phyloP scores from a whole-genome alignment of 495 filamentous ascomycete species.

The Evansstolkia leycettana region DNA sequence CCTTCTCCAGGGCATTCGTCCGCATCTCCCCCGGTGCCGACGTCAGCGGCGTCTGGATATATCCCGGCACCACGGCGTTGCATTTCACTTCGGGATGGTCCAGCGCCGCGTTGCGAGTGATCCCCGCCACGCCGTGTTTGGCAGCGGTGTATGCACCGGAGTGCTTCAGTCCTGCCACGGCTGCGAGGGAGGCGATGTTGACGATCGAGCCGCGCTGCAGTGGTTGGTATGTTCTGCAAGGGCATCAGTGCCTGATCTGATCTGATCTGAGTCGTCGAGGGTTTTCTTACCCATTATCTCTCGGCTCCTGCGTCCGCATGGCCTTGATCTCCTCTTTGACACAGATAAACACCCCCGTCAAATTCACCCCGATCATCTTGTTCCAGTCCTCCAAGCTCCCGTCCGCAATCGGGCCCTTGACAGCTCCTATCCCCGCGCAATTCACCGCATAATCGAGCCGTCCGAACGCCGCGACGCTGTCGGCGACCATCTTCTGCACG shows the following conservation, averaged over 20 bases:
- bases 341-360: too few species aligned
- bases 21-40: slow-evolving; percentile 22
- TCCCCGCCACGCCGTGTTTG: neutral
- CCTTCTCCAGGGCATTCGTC: slow-evolving; percentile 14
- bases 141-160: neutral
- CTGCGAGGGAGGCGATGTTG: slow-evolving; percentile 38
- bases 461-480: slow-evolving; percentile 19
- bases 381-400: slow-evolving; percentile 29
- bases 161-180: too few species aligned
- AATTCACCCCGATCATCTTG: slow-evolving; percentile 38
- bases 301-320: slow-evolving; percentile 4
- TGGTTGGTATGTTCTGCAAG: too few species aligned
- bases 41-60: slow-evolving; percentile 38
- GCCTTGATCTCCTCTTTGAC: slow-evolving; percentile 10
- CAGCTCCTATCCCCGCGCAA: slow-evolving; percentile 33
- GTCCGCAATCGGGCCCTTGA: slow-evolving; percentile 23
- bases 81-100: slow-evolving; percentile 31
- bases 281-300: neutral
- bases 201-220: slow-evolving; percentile 38
- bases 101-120: neutral
- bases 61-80: slow-evolving; percentile 40
- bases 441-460: slow-evolving; percentile 42
- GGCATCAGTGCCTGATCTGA: too few species aligned
- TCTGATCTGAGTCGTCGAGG: too few species aligned
- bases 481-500: slow-evolving; percentile 24